These are phyloP conservation scores for Ustilago hordei DNA, from an alignment of 1,284 basidiomycete genomes.

Conservation along the genomic window DNA sequence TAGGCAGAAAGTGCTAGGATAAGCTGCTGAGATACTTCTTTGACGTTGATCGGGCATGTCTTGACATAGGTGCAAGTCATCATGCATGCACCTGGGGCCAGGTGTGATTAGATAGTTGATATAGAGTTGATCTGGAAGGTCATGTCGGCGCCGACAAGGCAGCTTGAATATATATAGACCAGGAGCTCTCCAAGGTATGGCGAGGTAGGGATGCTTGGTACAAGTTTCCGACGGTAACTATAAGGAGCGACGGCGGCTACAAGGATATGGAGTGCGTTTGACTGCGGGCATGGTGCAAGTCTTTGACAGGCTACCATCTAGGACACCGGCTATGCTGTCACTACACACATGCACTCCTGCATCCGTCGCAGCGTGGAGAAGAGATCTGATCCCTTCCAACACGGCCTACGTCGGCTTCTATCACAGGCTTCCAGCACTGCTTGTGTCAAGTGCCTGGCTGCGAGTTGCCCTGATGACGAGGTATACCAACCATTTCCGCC, in stretches of 20 bases:
- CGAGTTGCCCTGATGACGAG: conserved; percentile 6
- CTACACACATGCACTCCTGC: background rate
- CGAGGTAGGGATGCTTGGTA: background rate
- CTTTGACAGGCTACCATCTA: too few relatives aligned
- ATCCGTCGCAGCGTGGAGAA: background rate
- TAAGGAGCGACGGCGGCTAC: background rate
- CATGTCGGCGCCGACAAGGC: background rate
- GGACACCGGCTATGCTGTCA: conserved; percentile 4
- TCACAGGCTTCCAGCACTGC: background rate
- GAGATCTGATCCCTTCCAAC: background rate
- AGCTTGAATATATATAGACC: background rate
- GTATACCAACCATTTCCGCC: conserved; percentile 8
- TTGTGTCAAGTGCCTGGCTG: background rate
- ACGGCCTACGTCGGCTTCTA: background rate
- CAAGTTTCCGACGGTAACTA: background rate
- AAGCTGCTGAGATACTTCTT: background rate
- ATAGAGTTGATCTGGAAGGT: background rate
- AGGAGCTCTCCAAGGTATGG: background rate
- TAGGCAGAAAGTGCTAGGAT: background rate
- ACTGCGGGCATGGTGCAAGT: background rate
- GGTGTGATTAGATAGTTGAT: background rate
- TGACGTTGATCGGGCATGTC: background rate
- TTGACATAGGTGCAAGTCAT: background rate
- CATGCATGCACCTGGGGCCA: background rate
- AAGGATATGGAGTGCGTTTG: background rate